phyloP scores from a whole-genome alignment of 306 rosid species.

The Trichosanthes truncata region DNA sequence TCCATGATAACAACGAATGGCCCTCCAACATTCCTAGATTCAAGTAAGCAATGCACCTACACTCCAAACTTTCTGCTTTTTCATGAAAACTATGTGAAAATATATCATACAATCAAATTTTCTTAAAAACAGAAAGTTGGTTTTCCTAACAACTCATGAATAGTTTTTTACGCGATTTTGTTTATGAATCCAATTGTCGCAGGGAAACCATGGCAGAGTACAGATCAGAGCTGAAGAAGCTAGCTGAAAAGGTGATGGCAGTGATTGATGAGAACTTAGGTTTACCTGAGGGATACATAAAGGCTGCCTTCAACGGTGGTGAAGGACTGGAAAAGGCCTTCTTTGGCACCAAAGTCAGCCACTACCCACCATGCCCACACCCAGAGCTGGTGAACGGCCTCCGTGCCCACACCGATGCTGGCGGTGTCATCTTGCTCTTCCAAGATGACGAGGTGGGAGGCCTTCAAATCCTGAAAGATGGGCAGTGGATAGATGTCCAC shows the following conservation, averaged over 20 bases:
- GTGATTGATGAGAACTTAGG: constrained; percentile 94
- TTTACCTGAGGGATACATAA: constrained; percentile 52
- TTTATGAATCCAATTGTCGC: constrained; percentile 12
- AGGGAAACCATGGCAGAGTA: constrained; percentile 85
- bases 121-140: background rate
- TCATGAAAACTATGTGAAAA: background rate
- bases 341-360: constrained; percentile 98
- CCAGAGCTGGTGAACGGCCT: constrained; percentile 82
- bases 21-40: constrained; percentile 60
- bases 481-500: constrained; percentile 81
- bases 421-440: constrained; percentile 83
- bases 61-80: background rate
- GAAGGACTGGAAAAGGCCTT: constrained; percentile 46
- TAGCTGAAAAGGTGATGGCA: constrained; percentile 62
- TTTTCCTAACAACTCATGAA: background rate
- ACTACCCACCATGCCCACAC: constrained; percentile 86
- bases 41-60: constrained; percentile 34
- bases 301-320: constrained; percentile 63
- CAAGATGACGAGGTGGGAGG: constrained; percentile 91
- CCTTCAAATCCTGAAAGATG: constrained; percentile 91
- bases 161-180: background rate
- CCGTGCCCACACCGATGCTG: constrained; percentile 94
- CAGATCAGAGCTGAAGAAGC: constrained; percentile 51
- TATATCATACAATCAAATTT: background rate
- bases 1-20: constrained; percentile 68